These are phyloP conservation scores for Termitomyces sp. DNA, from an alignment of 768 basidiomycete genomes.

Conservation along the genomic window DNA sequence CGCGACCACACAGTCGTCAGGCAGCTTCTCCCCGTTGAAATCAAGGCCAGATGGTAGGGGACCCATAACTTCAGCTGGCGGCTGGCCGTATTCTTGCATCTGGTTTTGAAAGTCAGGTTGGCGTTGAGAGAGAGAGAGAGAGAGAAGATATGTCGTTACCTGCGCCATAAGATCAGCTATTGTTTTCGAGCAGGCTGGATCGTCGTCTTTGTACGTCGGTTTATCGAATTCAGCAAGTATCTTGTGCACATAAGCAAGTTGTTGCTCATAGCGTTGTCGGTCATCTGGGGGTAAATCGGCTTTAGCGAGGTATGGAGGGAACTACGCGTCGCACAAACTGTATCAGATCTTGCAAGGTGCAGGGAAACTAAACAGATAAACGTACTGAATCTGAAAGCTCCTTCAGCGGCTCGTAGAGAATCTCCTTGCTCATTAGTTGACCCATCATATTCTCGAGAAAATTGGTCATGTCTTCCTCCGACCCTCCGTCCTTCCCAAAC, in stretches of 20 bases:
- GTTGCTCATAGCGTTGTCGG: conserved; percentile 55
- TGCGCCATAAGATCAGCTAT: conserved; percentile 72
- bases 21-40: conserved; percentile 28
- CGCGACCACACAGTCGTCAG: conserved; percentile 6
- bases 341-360: not conserved
- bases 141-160: not conserved
- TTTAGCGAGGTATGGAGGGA: conserved; percentile 68
- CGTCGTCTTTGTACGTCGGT: conserved; percentile 49
- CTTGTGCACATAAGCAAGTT: conserved; percentile 47
- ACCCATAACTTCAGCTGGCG: conserved; percentile 72
- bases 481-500: conserved; percentile 25
- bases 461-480: conserved; percentile 51
- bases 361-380: not conserved
- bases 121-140: too few relatives aligned
- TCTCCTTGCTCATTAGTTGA: conserved; percentile 74
- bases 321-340: conserved; percentile 34
- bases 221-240: conserved; percentile 66
- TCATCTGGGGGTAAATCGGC: conserved; percentile 52
- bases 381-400: conserved; percentile 69
- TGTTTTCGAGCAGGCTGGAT: conserved; percentile 35
- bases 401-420: conserved; percentile 83
- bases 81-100: conserved; percentile 74
- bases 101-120: conserved; percentile 38
- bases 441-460: conserved; percentile 80
- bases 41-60: conserved; percentile 68